Percentiles rank a stretch among this genome's conserved stretches.
These are phyloP conservation scores for Chaetomium tenue DNA, from an alignment of 495 filamentous ascomycete genomes.

Conservation along the genomic window DNA sequence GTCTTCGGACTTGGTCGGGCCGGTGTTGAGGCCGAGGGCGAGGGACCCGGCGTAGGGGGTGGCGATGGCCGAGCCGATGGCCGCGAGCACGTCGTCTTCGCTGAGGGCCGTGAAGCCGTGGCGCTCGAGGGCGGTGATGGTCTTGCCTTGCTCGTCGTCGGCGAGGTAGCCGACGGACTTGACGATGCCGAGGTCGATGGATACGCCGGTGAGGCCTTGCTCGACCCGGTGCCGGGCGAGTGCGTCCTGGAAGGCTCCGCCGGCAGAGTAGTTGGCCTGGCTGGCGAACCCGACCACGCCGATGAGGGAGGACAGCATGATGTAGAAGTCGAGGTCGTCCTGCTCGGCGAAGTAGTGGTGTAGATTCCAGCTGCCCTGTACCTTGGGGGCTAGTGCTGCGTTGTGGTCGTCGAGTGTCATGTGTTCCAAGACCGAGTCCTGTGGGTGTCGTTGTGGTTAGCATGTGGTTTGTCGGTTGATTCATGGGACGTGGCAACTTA, in stretches of 20 bases:
- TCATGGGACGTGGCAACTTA: conserved; percentile 26
- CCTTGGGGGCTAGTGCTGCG: conserved; percentile 45
- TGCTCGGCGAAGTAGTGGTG: conserved; percentile 37
- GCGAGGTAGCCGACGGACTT: conserved; percentile 40
- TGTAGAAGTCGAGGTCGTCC: conserved; percentile 50
- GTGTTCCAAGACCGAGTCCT: conserved; percentile 48
- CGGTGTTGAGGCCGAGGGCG: conserved; percentile 30
- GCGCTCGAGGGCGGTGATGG: conserved; percentile 22
- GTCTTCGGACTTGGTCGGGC: conserved; percentile 11
- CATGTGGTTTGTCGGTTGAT: background rate
- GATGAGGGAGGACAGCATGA: conserved; percentile 52
- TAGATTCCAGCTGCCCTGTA: conserved; percentile 54
- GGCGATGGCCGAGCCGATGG: conserved; percentile 28
- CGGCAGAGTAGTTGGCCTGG: conserved; percentile 54
- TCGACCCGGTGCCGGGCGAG: conserved; percentile 26
- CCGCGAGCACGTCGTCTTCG: conserved; percentile 29
- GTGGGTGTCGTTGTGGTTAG: background rate
- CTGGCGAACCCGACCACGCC: conserved; percentile 44
- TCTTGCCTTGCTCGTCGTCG: conserved; percentile 25
- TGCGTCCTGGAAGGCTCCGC: conserved; percentile 40
- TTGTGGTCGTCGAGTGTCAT: conserved; percentile 47
- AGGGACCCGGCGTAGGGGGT: conserved; percentile 29
- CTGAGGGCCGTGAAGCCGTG: conserved; percentile 29
- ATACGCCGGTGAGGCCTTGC: conserved; percentile 37
- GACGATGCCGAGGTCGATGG: conserved; percentile 50